These are phyloP conservation scores for Candida takata DNA, from an alignment of 805 yeast species.

Conservation along the genomic window DNA sequence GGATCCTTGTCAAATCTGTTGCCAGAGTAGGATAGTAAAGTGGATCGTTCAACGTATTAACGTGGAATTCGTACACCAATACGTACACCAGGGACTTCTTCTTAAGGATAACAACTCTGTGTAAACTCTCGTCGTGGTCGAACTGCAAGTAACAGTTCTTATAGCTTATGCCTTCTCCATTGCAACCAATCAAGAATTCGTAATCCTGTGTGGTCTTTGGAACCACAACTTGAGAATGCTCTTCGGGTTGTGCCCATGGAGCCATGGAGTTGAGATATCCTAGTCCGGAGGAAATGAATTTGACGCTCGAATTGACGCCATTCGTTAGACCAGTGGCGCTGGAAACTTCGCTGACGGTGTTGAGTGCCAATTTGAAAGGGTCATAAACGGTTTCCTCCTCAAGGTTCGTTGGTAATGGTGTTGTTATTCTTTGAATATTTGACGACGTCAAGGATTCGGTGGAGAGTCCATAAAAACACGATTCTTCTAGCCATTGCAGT, in stretches of 20 bases:
- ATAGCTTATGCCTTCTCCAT: conserved; percentile 12
- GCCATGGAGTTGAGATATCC: conserved; percentile 3
- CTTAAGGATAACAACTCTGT: conserved; percentile 16
- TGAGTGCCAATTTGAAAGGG: conserved; percentile 21
- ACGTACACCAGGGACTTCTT: conserved; percentile 5
- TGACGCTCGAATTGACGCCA: conserved; percentile 16
- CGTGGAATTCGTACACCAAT: conserved; percentile 15
- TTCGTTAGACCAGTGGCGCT: conserved; percentile 18
- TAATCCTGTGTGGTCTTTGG: no score
- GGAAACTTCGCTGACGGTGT: conserved; percentile 20
- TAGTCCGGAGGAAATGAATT: conserved; percentile 8
- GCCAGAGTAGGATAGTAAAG: conserved; percentile 10
- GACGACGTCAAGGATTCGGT: conserved; percentile 11
- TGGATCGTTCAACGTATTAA: conserved; percentile 11
- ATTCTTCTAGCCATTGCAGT: conserved; percentile 18
- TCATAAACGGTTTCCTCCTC: conserved; percentile 14
- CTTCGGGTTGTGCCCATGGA: no score
- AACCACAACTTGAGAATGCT: no score
- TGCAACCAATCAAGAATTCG: conserved; percentile 14
- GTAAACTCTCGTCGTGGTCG: conserved; percentile 9
- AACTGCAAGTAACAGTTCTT: conserved; percentile 18
- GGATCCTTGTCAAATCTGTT: background rate
- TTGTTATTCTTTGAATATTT: conserved; percentile 19
- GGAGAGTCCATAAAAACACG: conserved; percentile 10
- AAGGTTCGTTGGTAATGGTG: conserved; percentile 6